A percentile compares a stretch with the other conserved stretches of the same genome.
These are phyloP conservation scores for Penicillium steckii DNA, from an alignment of 495 filamentous ascomycete species.

Conservation along the genomic window DNA sequence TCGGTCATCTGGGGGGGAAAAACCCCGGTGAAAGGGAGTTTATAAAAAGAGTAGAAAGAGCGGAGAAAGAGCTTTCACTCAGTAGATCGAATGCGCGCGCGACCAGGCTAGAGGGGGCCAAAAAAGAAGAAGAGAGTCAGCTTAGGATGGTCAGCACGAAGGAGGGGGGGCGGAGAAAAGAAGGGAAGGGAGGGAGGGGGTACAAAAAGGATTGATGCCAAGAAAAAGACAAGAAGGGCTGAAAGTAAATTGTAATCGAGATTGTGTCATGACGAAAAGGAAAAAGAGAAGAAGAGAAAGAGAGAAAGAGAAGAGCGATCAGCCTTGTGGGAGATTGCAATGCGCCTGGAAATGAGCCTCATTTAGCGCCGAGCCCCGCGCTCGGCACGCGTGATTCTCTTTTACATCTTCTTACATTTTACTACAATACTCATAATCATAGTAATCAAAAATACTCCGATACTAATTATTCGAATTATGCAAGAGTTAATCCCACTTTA, in stretches of 20 bases:
- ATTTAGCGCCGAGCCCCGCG: conserved; percentile 10
- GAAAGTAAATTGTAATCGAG: no score
- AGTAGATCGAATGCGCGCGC: neutral
- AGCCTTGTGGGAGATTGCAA: neutral
- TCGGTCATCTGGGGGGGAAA: neutral
- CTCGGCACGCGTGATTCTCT: neutral
- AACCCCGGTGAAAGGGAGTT: neutral
- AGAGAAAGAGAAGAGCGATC: conserved; percentile 2
- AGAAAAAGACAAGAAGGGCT: no score
- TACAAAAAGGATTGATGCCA: neutral
- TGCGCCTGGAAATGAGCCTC: conserved; percentile 3
- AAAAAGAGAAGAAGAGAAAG: neutral
- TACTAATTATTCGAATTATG: no score
- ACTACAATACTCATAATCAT: no score
- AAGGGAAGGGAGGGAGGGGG: neutral
- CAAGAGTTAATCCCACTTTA: no score
- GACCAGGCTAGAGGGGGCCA: neutral
- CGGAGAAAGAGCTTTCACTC: no score
- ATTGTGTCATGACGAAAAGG: no score
- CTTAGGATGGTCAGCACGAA: neutral
- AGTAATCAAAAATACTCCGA: no score
- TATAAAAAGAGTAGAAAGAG: neutral
- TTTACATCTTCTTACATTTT: neutral
- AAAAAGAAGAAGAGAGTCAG: neutral
- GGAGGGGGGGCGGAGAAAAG: neutral